These are phyloP conservation scores for Saccharata proteae DNA, from an alignment of 2,329 filamentous ascomycete species.

Conservation along the genomic window DNA sequence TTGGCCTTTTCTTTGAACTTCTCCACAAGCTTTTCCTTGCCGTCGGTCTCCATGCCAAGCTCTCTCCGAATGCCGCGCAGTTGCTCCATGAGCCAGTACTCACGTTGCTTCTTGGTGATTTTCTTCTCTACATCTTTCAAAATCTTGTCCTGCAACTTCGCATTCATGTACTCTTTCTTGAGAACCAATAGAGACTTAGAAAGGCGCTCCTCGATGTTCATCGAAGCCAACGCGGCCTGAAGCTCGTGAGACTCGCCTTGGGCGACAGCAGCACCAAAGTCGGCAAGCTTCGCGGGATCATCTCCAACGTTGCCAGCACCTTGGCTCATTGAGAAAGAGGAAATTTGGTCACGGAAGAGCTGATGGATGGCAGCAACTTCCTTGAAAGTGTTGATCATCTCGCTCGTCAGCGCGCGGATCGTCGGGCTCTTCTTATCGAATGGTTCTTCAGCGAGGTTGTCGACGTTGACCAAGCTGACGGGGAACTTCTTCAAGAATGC, in stretches of 20 bases:
- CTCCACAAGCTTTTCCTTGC: slow-evolving; percentile 95
- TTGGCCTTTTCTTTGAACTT: slow-evolving; percentile 92
- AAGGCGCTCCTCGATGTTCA: slow-evolving; percentile 86
- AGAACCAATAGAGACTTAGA: slow-evolving; percentile 83
- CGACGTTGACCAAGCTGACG: slow-evolving; percentile 89
- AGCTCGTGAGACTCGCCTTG: slow-evolving; percentile 76
- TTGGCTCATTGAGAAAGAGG: slow-evolving; percentile 91
- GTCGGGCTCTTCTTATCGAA: slow-evolving; percentile 82
- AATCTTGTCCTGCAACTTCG: slow-evolving; percentile 92
- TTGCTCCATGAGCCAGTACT: slow-evolving; percentile 99
- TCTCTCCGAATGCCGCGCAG: slow-evolving; percentile 98
- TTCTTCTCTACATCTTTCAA: slow-evolving; percentile 95
- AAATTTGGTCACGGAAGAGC: slow-evolving; percentile 93
- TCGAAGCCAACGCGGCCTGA: slow-evolving; percentile 76
- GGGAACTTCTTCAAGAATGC: slow-evolving; percentile 84
- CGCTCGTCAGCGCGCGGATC: slow-evolving; percentile 84
- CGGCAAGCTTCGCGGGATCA: slow-evolving; percentile 87
- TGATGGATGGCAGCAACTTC: slow-evolving; percentile 90
- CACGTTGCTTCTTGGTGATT: slow-evolving; percentile 91
- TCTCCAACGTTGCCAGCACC: slow-evolving; percentile 90
- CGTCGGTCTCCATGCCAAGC: slow-evolving; percentile 90
- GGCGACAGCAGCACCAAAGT: slow-evolving; percentile 95
- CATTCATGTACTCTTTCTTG: slow-evolving; percentile 98
- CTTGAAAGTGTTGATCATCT: slow-evolving; percentile 98
- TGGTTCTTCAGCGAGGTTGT: slow-evolving; percentile 80